Percentiles rank a stretch among this genome's conserved stretches.
These are phyloP conservation scores for Dryas alaskensis DNA, from an alignment of 306 rosid genomes.

Conservation along the genomic window DNA sequence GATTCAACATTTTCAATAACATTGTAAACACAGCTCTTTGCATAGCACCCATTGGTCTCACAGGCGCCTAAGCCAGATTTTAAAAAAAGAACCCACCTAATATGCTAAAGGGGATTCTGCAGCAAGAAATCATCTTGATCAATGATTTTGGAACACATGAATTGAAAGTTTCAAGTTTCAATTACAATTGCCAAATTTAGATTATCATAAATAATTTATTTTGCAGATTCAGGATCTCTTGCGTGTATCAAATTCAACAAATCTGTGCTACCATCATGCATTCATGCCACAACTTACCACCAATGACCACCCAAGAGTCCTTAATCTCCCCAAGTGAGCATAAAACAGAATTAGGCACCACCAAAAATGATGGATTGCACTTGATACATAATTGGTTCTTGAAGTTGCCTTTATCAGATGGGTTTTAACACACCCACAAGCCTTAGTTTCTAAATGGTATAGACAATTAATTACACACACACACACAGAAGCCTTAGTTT, in stretches of 20 bases:
- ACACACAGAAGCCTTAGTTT: background rate
- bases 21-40: constrained; percentile 3
- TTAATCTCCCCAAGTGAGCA: too few species aligned
- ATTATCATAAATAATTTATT: background rate
- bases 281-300: too few species aligned
- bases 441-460: background rate
- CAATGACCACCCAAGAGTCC: too few species aligned
- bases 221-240: background rate
- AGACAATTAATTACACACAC: background rate
- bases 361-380: too few species aligned
- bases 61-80: background rate
- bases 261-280: too few species aligned
- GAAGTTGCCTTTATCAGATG: background rate
- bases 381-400: background rate
- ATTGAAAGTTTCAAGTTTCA: background rate
- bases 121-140: background rate
- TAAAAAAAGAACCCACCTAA: background rate
- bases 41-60: background rate
- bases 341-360: too few species aligned
- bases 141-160: background rate
- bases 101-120: background rate
- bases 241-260: background rate
- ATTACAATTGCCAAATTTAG: background rate
- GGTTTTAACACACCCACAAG: too few species aligned
- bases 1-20: background rate